Evolutionary conservation across 768 basidiomycete species (phyloP).

Genomic region (Serpula lacrymans): DNA sequence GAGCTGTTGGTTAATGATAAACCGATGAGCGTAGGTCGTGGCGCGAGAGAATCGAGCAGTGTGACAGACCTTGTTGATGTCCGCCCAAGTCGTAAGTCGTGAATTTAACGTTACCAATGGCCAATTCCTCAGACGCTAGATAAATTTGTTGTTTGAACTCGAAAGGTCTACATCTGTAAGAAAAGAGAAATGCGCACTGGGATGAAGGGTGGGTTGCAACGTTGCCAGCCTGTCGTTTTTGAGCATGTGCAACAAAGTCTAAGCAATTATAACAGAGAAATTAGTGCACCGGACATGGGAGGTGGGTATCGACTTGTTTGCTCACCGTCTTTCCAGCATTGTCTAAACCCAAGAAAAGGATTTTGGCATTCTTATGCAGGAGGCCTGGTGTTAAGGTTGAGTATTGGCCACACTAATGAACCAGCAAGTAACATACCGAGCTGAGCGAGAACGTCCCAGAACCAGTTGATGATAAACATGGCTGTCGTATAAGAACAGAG

Average conservation of each 20-base stretch:
- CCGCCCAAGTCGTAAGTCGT: slow-evolving; percentile 98
- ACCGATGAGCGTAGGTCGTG: not conserved
- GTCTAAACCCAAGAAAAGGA: slow-evolving; percentile 97
- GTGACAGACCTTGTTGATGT: slow-evolving; percentile 81
- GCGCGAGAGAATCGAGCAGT: slow-evolving; percentile 2
- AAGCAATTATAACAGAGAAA: not conserved
- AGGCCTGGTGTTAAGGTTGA: slow-evolving; percentile 50
- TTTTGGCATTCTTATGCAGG: slow-evolving; percentile 98
- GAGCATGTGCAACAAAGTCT: slow-evolving; percentile 98
- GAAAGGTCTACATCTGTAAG: not conserved
- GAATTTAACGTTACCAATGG: slow-evolving; percentile 98
- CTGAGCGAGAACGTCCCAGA: slow-evolving; percentile 92
- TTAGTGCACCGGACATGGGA: not conserved
- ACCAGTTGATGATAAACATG: slow-evolving; percentile 93
- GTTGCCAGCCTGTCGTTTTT: slow-evolving; percentile 99
- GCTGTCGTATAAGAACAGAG: slow-evolving; percentile 20
- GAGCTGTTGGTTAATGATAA: slow-evolving; percentile 47
- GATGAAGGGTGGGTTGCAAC: slow-evolving; percentile 96
- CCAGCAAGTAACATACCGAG: slow-evolving; percentile 59
- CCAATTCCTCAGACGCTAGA: slow-evolving; percentile 94
- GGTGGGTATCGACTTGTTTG: not conserved
- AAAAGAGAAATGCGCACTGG: slow-evolving; percentile 58
- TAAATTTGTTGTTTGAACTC: slow-evolving; percentile 7
- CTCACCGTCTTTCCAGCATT: slow-evolving; percentile 98
- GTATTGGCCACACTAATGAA: not conserved